A percentile compares a stretch with the other conserved stretches of the same genome.
Conservation (phyloP, 2,329 filamentous ascomycete genomes). For the Fusarium abutilonis region DNA sequence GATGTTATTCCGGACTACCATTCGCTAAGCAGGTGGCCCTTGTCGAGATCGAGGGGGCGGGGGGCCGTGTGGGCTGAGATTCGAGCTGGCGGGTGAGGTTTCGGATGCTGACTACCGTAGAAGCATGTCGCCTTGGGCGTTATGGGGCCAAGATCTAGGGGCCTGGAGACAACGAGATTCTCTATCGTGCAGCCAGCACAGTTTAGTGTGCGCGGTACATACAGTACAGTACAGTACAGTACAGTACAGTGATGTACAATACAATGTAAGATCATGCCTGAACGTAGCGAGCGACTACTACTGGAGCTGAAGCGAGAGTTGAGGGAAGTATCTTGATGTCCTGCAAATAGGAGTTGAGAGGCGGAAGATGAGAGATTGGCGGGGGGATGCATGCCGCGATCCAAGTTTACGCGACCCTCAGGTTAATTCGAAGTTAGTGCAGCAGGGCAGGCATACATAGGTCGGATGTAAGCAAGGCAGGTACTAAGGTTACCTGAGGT, state of each 20-base stretch:
- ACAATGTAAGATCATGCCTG: no score
- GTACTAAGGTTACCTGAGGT: no score
- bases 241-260: no score
- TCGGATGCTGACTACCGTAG: conserved; percentile 37
- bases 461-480: no score
- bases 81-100: conserved; percentile 42
- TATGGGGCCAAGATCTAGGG: conserved; percentile 26
- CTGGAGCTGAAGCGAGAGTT: conserved; percentile 19
- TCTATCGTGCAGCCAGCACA: conserved; percentile 15
- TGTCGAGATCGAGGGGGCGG: conserved; percentile 41
- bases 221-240: neutral
- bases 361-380: conserved; percentile 21
- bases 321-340: conserved; percentile 20
- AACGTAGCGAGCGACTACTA: neutral
- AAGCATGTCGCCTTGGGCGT: conserved; percentile 13
- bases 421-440: conserved; percentile 23
- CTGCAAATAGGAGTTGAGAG: conserved; percentile 34
- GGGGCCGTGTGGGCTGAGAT: conserved; percentile 45
- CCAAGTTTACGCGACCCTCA: conserved; percentile 36
- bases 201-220: neutral
- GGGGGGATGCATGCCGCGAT: conserved; percentile 31
- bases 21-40: conserved; percentile 32
- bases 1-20: conserved; percentile 18
- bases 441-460: neutral
- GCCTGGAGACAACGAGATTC: conserved; percentile 4